Base-by-base conservation (phyloP, 371 early-diverging fungal species). In the Dipsacomyces acuminosporus region DNA sequence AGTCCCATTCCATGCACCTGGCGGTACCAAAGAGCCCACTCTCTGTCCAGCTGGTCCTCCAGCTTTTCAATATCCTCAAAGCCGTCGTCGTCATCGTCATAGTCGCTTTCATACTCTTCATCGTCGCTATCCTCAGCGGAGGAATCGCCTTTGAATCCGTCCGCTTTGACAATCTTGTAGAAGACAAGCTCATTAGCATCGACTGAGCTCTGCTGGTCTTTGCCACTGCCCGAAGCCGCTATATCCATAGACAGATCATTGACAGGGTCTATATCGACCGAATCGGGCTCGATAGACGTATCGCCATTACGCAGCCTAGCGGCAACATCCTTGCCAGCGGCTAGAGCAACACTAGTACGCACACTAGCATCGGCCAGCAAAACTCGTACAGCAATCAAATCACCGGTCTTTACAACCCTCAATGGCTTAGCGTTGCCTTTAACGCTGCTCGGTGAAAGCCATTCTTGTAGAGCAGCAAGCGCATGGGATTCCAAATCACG, bases 371-470 rank as follows among this genome's bases (percentile, higher is more conserved):
- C 74, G 19, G 45, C 56, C 15, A 60, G 35, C 3, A 50, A 30
- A 1, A 91, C 59, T 6, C 75, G 73, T 21, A 91, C 82, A 0
- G 81, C 77, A 34, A 92, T 79, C 18, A 91, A 54, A 63, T 90
- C 90, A 1, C 82, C 87, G 36, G 86, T 76, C 51, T 85, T 79
- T 15, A 90, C 83, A 3, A 88, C 79, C 11, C 88, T 76, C 33
- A 82, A 77, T n/a, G 76, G 76, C 21, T 67, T 77, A 54, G 79
- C 82, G 4, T 15, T 22, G 19, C 14, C 15, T 1, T 17, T n/a
- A 33, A 1, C 11, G 11, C 17, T 26, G 14, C 2, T 19, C 3
- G 30, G 33, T 2, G 50, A 25, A 51, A 90, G 87, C 87, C 85
- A 86, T 8, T 66, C 59, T 56, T 82, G 81, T 21, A 89, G 61